A percentile compares a stretch with the other conserved stretches of the same genome.
Conservation (phyloP, 2,329 filamentous ascomycete species). For the Phyllosticta ampelicida region DNA sequence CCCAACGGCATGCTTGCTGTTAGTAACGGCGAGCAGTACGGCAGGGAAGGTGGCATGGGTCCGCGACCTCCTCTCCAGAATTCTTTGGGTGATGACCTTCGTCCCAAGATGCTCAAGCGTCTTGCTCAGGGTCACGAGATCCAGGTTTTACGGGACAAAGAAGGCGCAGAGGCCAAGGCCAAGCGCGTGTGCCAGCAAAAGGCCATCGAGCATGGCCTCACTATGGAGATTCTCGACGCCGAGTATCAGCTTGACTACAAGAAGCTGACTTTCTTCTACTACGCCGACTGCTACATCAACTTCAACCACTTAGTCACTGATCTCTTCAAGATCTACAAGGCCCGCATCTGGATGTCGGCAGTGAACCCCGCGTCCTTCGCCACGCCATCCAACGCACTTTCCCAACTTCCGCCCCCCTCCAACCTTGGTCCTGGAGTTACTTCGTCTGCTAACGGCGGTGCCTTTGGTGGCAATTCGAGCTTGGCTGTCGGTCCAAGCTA, state of each 20-base stretch:
- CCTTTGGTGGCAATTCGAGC: not conserved
- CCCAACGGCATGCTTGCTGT: conserved; percentile 53
- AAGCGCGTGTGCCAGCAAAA: conserved; percentile 96
- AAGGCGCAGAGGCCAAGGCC: conserved; percentile 94
- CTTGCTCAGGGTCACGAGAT: conserved; percentile 88
- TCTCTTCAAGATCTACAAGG: conserved; percentile 98
- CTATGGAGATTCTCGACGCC: conserved; percentile 98
- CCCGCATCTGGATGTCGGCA: conserved; percentile 98
- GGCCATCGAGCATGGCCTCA: conserved; percentile 83
- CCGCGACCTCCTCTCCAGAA: conserved; percentile 47
- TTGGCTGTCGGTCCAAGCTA: conserved; percentile 7
- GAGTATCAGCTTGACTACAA: conserved; percentile 99
- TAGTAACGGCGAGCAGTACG: conserved; percentile 53
- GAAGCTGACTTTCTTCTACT: conserved; percentile 98
- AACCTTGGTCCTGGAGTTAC: conserved; percentile 29
- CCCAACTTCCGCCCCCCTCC: conserved; percentile 25
- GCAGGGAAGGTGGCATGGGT: conserved; percentile 68
- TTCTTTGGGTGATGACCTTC: conserved; percentile 50
- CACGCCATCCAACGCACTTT: conserved; percentile 14
- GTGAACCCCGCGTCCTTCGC: conserved; percentile 92
- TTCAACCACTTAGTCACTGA: conserved; percentile 97
- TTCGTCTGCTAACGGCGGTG: conserved; percentile 13
- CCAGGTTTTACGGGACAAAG: conserved; percentile 79
- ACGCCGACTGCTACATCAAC: conserved; percentile 95
- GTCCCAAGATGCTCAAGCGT: conserved; percentile 94